Base-by-base conservation (phyloP, 2,329 filamentous ascomycete species). In the Penicillium fuscoglaucum region DNA sequence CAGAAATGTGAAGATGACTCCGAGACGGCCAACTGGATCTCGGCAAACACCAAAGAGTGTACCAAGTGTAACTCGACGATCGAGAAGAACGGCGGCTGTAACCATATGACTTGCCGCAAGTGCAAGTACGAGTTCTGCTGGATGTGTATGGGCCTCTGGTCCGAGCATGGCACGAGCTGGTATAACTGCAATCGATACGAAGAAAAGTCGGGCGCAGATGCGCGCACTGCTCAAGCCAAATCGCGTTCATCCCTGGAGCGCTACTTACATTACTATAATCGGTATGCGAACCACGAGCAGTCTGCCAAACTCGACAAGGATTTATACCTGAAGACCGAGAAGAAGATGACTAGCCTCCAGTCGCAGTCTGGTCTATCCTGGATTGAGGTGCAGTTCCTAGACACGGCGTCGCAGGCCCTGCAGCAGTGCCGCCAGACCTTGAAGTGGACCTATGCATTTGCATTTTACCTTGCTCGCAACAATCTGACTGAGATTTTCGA, bases 121-220 rank as follows among this genome's bases (percentile, higher is more conserved):
- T 97, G 93, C 80, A 91, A 92, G 70, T 88, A 97, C 71, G 93
- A 97, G 71, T 97, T 99, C 71, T 99, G 95, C 79, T 99, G 95
- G 95, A 98, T 99, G 90, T 99, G 95, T 72, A 99, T 99, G 95
- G 95, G 95, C 0, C 81, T 96, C 0, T 99, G 95, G 95, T 96
- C 92, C 1, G 95, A 99, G 76, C 95, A 99, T 73, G 95, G 95
- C 62, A 99, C 93, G 4, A 96, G 91, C 77, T 99, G 95, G 95
- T 99, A 99, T 81, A 99, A 96, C 76, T 99, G 95, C 83, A 99
- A 96, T 73, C 84, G 95, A 9, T 99, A 89, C 69, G 95, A 99
- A 72, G 95, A 98, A 79, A 97, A 95, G 82, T 96, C 91, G 64
- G 95, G 95, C 2, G 83, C 87, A 0, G 93, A 97, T 57, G 95